Evolutionary conservation across 1,139 yeast genomes (phyloP).

Genomic region (Hyphopichia fennica): DNA sequence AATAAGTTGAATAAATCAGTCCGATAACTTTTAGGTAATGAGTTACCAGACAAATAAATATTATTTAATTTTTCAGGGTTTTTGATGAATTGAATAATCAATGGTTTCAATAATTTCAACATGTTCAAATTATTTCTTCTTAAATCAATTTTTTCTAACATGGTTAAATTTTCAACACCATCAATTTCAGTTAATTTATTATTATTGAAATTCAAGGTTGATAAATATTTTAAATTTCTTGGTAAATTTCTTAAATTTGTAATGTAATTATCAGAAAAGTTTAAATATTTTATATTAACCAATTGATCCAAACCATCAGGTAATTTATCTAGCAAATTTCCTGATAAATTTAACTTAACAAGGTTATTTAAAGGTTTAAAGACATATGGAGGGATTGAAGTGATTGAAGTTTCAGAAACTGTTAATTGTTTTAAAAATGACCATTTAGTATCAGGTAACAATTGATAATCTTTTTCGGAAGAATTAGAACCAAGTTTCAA

Average conservation of each 20-base stretch:
- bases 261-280: constrained; percentile 56
- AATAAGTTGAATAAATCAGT: constrained; percentile 54
- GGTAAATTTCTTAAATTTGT: constrained; percentile 42
- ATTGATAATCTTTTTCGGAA: constrained; percentile 15
- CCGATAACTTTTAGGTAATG: constrained; percentile 49
- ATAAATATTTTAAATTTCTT: constrained; percentile 36
- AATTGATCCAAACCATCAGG: constrained; percentile 57
- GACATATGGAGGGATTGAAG: constrained; percentile 41
- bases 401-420: constrained; percentile 54
- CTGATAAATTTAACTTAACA: constrained; percentile 58
- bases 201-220: constrained; percentile 56
- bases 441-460: constrained; percentile 52
- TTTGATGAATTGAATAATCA: constrained; percentile 36
- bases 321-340: constrained; percentile 48
- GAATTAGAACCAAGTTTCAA: constrained; percentile 2
- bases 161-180: constrained; percentile 48
- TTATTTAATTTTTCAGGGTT: constrained; percentile 28
- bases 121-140: constrained; percentile 48
- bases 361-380: constrained; percentile 52
- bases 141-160: constrained; percentile 56
- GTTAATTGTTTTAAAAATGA: constrained; percentile 55
- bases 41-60: constrained; percentile 45
- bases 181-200: constrained; percentile 46
- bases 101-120: constrained; percentile 32
- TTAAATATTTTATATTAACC: constrained; percentile 50